Conservation (phyloP, 1,284 basidiomycete genomes). For the Cutaneotrichosporon sp. region DNA sequence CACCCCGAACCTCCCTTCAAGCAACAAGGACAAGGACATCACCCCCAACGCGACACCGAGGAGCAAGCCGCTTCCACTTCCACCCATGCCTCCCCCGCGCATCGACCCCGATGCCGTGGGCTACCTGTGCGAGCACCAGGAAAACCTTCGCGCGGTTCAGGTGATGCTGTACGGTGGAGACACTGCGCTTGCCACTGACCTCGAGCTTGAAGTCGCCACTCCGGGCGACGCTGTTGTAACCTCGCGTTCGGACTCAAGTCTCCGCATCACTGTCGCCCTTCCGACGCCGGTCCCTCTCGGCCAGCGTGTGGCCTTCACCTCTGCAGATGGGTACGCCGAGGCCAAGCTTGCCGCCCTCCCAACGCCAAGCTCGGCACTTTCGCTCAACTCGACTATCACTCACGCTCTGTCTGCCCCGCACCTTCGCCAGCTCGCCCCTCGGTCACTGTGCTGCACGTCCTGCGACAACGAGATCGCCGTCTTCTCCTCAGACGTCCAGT, state of each 20-base stretch:
- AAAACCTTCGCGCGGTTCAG: slow-evolving; percentile 68
- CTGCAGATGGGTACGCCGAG: slow-evolving; percentile 55
- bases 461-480: slow-evolving; percentile 66
- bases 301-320: slow-evolving; percentile 33
- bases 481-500: slow-evolving; percentile 56
- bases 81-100: not conserved
- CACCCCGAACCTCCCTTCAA: not conserved
- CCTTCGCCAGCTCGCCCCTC: slow-evolving; percentile 33
- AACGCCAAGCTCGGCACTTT: slow-evolving; percentile 40
- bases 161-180: slow-evolving; percentile 54
- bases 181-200: slow-evolving; percentile 22
- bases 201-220: slow-evolving; percentile 37
- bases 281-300: slow-evolving; percentile 62
- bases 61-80: not conserved
- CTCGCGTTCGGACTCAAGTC: slow-evolving; percentile 57
- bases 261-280: slow-evolving; percentile 59
- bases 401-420: slow-evolving; percentile 37
- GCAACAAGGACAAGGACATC: not conserved
- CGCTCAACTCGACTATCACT: slow-evolving; percentile 30
- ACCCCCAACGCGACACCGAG: not conserved
- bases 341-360: slow-evolving; percentile 57
- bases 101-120: slow-evolving; percentile 13
- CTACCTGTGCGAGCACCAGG: slow-evolving; percentile 78
- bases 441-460: slow-evolving; percentile 37
- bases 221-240: slow-evolving; percentile 58